Base-by-base conservation (phyloP, 768 basidiomycete genomes). In the Coprinellus aureogranulatus region DNA sequence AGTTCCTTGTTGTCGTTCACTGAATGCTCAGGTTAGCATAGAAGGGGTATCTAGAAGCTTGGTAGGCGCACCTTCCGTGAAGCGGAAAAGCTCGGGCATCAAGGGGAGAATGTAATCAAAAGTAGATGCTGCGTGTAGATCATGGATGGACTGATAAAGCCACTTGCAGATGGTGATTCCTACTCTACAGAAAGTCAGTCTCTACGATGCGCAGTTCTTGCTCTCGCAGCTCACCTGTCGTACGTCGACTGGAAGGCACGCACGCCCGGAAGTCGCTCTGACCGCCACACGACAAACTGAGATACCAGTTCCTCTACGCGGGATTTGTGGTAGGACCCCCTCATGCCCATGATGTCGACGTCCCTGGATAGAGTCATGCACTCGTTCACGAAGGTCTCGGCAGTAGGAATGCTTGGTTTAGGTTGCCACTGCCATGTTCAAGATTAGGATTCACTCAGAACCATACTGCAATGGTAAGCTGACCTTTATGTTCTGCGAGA, bases 161-260 rank as follows among this genome's bases (percentile, higher is more conserved):
- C 90, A 93, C 64, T 85, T 87, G 75, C 88, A 90, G 34, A 89
- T 77, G 0, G 83, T 80, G 28, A 87, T 76, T 12, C 83, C 84
- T 65, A 86, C 82, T 64, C 87, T 87, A 56, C 51, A 47, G 54
- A 30, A 39, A 56, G 48, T 56, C 42, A 41, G 59, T 14, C 8
- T 34, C 34, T 6, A 14, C 34, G 8, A n/a, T n/a, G n/a, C n/a
- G n/a, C n/a, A n/a, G n/a, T n/a, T n/a, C n/a, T n/a, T n/a, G n/a
- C n/a, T n/a, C n/a, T n/a, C n/a, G n/a, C n/a, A n/a, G n/a, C n/a
- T n/a, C 67, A 86, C 82, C 87, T 82, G 65, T 95, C 92, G 63
- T 94, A 93, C n/a, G 81, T 86, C 0, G 91, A 94, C 64, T 91
- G 87, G 65, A 91, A 88, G 3, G 91, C 91, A 31, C 87, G 83